Evolutionary conservation across 306 rosid genomes (phyloP), one percentile per base, ranked within the genome.

Genomic region (Phaseolus lunatus): DNA sequence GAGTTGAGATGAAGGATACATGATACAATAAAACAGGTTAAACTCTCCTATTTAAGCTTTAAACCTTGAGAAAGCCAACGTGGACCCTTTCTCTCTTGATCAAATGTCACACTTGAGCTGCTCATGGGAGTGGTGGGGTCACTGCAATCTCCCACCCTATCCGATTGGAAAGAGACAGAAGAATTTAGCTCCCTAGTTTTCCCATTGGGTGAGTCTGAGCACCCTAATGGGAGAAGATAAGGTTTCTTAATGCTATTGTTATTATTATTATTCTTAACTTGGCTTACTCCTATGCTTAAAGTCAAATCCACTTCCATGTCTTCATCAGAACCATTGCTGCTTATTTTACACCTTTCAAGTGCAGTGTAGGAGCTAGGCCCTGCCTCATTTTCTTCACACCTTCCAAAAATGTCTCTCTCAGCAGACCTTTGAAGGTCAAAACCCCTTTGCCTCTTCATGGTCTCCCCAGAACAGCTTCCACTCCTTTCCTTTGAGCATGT

Each of bases 61-160:
- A 90, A 87, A 63, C 96, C 88, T 83, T 92, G 96, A 77, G 92
- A 78, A 80, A 92, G 90, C 97, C 98, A 90, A 86, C 86, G 90
- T 72, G 93, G 88, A 64, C 87, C 84, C 75, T 87, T 89, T 79
- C 89, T 89, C 71, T 95, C 97, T 73, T 90, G 97, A 73, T 92
- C 93, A 75, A 82, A 87, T 45, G 95, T 89, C 14, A 92, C 96
- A 77, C 96, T 94, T 1, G 95, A 90, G 83, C 97, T 92, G 89
- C 97, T 92, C 84, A 90, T 88, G 22, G 97, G 96, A 2, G 97
- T 92, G 57, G 80, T 86, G 62, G 97, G 96, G 49, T 92, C 95
- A 83, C 96, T 89, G 87, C 73, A 73, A 77, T 90, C 97, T 78
- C 82, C 92, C 64, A 85, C 85, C 79, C 88, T 86, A 81, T 92